These are phyloP conservation scores for Backusella luteola DNA, from an alignment of 192 early-diverging fungal genomes.

Conservation along the genomic window DNA sequence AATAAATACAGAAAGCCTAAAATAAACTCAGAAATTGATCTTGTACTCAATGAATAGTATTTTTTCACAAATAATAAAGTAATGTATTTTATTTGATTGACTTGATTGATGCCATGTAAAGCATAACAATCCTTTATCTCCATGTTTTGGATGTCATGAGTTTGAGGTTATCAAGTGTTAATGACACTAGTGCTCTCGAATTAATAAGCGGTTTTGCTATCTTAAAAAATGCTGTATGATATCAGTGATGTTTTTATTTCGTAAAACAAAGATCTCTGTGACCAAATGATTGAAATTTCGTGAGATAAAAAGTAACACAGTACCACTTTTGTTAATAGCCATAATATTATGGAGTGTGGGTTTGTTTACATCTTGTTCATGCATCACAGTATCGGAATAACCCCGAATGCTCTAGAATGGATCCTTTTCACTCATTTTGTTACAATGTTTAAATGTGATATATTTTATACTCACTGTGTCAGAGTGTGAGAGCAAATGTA, in stretches of 20 bases:
- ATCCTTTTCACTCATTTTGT: background rate
- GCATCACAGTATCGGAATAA: background rate
- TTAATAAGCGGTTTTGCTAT: background rate
- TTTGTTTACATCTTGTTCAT: slow-evolving; percentile 4
- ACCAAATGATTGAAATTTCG: background rate
- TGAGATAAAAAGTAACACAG: background rate
- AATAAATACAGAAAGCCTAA: background rate
- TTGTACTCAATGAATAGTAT: background rate
- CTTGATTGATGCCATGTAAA: background rate
- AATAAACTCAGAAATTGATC: background rate
- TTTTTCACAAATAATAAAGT: background rate
- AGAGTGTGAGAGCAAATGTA: background rate
- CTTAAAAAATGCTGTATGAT: background rate
- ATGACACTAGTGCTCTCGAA: background rate
- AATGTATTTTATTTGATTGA: background rate
- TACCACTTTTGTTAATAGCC: background rate
- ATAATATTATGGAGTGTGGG: background rate
- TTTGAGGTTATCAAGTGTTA: background rate
- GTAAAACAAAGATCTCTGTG: background rate
- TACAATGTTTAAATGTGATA: background rate
- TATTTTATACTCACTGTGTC: background rate
- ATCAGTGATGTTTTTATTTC: background rate
- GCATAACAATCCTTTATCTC: background rate
- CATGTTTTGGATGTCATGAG: background rate
- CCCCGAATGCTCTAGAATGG: background rate